Evolutionary conservation across 2,329 filamentous ascomycete genomes (phyloP).

Genomic region (Pezicula carpinea): DNA sequence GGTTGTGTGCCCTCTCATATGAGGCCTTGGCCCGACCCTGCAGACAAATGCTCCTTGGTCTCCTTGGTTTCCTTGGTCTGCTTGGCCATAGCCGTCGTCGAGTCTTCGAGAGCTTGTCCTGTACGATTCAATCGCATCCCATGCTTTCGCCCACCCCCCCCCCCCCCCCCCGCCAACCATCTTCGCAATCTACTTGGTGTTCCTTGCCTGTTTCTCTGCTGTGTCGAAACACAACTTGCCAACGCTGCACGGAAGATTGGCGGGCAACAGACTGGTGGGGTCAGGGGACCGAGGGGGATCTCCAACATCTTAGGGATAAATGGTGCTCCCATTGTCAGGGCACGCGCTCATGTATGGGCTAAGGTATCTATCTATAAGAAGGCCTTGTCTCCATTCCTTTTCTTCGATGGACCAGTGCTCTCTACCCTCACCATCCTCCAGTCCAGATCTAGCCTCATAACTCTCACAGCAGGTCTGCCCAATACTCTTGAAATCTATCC

Average conservation of each 20-base stretch:
- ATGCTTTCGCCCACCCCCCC: not conserved
- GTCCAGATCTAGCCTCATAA: not conserved
- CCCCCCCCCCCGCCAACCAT: not conserved
- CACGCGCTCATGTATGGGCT: no score
- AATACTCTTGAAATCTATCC: not conserved
- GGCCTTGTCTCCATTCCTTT: not conserved
- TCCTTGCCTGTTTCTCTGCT: not conserved
- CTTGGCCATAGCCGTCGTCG: not conserved
- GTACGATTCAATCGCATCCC: no score
- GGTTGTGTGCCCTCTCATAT: not conserved
- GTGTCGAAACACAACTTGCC: not conserved
- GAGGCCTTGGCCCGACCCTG: not conserved
- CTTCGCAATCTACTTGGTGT: not conserved
- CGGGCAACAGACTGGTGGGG: not conserved
- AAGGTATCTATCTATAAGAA: no score
- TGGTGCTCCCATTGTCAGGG: no score
- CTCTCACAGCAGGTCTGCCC: slow-evolving; percentile 1
- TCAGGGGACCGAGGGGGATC: not conserved
- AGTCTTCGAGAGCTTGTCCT: no score
- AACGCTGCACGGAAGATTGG: not conserved
- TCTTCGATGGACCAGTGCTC: no score
- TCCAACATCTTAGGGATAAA: no score
- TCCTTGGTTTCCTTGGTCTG: not conserved
- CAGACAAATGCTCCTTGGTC: not conserved
- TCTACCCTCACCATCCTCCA: not conserved